Evolutionary conservation across 1,284 basidiomycete genomes (phyloP), one percentile per base, ranked within the genome.

Genomic region (Marasmius sp.): DNA sequence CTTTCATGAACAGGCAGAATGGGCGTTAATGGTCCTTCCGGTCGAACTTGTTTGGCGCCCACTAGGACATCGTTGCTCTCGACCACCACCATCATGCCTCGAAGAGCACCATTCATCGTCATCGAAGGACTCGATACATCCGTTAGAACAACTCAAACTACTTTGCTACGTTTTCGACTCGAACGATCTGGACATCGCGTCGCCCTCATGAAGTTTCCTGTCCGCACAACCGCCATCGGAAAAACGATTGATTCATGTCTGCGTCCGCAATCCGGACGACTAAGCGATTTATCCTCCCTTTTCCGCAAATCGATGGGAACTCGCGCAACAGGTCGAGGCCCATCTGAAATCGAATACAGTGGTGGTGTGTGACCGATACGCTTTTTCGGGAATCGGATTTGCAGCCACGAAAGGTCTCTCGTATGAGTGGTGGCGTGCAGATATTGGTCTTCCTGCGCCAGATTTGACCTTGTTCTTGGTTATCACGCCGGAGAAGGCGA

Each of bases 231-330:
- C 1, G 74, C 91, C 0, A 97, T 96, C 59, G 97, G 97, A 7
- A 83, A 89, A 70, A 93, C 97, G 89, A 97, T 99, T 71, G 91
- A 99, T 74, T 84, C 89, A 10, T 99, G 98, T 76, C 82, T 99
- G 61, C 88, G 86, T 58, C 92, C 90, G 18, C 77, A 91, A 61
- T 84, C 89, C 9, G 94, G 94, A 97, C 74, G 95, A 98, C 77
- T 91, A 84, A 66, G 92, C 92, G 2, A 90, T 99, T 60, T 97
- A 99, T 72, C 85, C 98, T 1, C 85, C 99, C 60, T 99, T 99
- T 80, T 91, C 94, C 54, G 97, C 96, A 0, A 99, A 99, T 73
- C 86, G 97, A 22, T 99, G 97, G 97, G 97, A 99, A 74, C 83
- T 91, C 66, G 89, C 89, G 92, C 96, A 86, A 9, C 80, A 79